These are phyloP conservation scores for Russula dissimulans DNA, from an alignment of 768 basidiomycete genomes.

Conservation along the genomic window DNA sequence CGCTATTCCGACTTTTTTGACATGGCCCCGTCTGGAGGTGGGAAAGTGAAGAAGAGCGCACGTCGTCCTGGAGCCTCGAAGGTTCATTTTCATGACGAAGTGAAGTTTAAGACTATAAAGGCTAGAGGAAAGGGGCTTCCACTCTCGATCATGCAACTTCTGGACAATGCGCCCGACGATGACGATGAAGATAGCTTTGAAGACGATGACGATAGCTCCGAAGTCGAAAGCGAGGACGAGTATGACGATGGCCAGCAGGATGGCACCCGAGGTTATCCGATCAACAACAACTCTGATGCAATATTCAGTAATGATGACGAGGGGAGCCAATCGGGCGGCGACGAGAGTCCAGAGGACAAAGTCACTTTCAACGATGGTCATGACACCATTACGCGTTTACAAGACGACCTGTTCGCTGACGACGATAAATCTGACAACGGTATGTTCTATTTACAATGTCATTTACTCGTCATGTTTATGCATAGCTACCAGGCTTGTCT, in stretches of 20 bases:
- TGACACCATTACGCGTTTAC: conserved; percentile 57
- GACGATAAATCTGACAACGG: conserved; percentile 40
- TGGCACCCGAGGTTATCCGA: background rate
- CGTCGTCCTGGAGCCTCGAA: conserved; percentile 22
- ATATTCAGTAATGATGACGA: conserved; percentile 5
- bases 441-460: background rate
- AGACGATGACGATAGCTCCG: conserved; percentile 26
- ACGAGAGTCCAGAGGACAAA: conserved; percentile 22
- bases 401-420: conserved; percentile 73
- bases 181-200: conserved; percentile 28
- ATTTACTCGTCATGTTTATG: background rate
- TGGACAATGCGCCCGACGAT: conserved; percentile 32
- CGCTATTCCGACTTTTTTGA: conserved; percentile 80
- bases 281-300: conserved; percentile 23
- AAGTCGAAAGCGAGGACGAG: conserved; percentile 19
- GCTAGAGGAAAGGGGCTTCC: conserved; percentile 58
- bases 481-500: conserved; percentile 45
- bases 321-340: conserved; percentile 15
- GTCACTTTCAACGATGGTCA: conserved; percentile 26
- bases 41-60: conserved; percentile 21
- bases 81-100: conserved; percentile 76
- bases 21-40: conserved; percentile 18
- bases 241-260: conserved; percentile 16
- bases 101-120: conserved; percentile 74
- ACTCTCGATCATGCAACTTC: conserved; percentile 33